Base-by-base conservation (phyloP, 306 rosid species). In the Calophaca sinica region DNA sequence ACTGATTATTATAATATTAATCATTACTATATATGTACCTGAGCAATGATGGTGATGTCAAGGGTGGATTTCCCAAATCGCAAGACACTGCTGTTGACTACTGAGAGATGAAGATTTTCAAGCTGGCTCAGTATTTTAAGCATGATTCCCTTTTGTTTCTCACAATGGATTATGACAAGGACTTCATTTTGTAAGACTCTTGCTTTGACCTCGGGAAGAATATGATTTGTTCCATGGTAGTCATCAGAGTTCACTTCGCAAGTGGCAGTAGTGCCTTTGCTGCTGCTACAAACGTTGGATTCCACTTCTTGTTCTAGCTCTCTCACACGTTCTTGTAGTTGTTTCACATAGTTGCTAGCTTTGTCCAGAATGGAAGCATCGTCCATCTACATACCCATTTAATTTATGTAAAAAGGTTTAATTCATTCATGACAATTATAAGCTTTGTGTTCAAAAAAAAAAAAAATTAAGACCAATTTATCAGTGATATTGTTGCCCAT, bases 31-130 rank as follows among this genome's bases (percentile, higher is more conserved):
- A 0, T 4, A 8, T 1, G 6, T 61, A 79, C 87, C 84, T 84
- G 69, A 20, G 84, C 82, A 60, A 72, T 5, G 8, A 84, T 76
- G 53, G 87, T 84, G 52, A 84, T 80, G 65, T 75, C 77, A 14
- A 80, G 60, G 9, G 44, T 60, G 59, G 78, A 76, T 4, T 66
- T 80, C 5, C 87, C 87, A 7, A 84, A 84, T 5, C 36, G 79
- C 82, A 84, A 76, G 65, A 76, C 74, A 38, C 82, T 80, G 75
- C 65, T 76, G 11, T 70, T 80, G 14, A 72, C 3, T 0, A 84
- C 32, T 3, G 79, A 75, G 57, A 84, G 84, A 52, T 84, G 42
- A 72, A 76, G 59, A 39, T 15, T 52, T 36, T 84, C 66, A 67
- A 80, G 84, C 0, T 80, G 64, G 0, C 80, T 15, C 0, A 84